Evolutionary conservation across 768 basidiomycete species (phyloP).

Genomic region (Lactifluus rugatus): DNA sequence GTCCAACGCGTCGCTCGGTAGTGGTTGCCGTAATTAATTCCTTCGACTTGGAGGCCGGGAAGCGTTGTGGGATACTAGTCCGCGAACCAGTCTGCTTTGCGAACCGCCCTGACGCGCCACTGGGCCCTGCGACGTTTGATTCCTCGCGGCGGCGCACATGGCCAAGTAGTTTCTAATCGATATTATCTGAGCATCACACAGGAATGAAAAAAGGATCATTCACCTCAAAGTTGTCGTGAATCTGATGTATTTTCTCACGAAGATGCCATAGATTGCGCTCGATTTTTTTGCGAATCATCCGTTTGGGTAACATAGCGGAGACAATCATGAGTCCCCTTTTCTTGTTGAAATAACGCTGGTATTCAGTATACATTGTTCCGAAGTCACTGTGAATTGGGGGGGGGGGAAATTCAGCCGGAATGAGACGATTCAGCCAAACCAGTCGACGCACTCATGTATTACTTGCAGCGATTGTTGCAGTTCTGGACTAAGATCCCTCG

Average conservation of each 20-base stretch:
- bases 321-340: constrained; percentile 1
- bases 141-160: neutral
- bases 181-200: neutral
- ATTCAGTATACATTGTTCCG: neutral
- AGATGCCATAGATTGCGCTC: neutral
- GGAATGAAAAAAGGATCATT: neutral
- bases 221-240: constrained; percentile 5
- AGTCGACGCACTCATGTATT: neutral
- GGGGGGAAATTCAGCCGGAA: neutral
- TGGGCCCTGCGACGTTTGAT: neutral
- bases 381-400: neutral
- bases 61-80: neutral
- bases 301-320: constrained; percentile 8
- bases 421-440: neutral
- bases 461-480: constrained; percentile 1
- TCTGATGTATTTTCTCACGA: neutral
- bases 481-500: neutral
- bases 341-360: neutral
- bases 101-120: neutral
- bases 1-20: neutral
- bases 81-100: neutral
- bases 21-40: neutral
- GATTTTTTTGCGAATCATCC: constrained; percentile 3
- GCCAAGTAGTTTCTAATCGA: neutral
- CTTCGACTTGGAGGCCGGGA: neutral